A percentile compares a stretch with the other conserved stretches of the same genome.
Conservation (phyloP, 148 eudicot genomes). For the Spergularia bocconei region DNA sequence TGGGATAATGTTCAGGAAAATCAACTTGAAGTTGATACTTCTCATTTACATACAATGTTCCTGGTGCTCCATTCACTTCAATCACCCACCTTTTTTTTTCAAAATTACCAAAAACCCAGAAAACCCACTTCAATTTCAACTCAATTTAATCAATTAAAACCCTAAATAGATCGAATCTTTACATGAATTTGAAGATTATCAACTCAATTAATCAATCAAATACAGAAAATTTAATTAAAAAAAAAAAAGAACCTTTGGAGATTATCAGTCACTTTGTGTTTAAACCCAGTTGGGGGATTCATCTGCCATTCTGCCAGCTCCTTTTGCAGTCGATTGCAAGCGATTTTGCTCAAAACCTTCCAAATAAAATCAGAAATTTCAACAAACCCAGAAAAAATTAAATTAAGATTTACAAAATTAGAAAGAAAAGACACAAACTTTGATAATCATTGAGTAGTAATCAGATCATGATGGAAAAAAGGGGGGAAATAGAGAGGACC, state of each 20-base stretch:
- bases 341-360: conserved; percentile 56
- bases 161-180: conserved; percentile 13
- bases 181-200: not conserved
- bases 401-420: not conserved
- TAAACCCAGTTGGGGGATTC: conserved; percentile 55
- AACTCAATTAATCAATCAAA: not conserved
- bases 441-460: not conserved
- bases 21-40: conserved; percentile 57
- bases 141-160: conserved; percentile 16
- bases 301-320: conserved; percentile 55
- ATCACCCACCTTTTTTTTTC: conserved; percentile 44
- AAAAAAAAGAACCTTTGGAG: conserved; percentile 44
- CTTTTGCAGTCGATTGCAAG: conserved; percentile 59
- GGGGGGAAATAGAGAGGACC: conserved; percentile 21
- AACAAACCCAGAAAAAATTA: not conserved
- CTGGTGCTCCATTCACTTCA: conserved; percentile 60
- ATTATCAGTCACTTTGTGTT: conserved; percentile 51
- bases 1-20: conserved; percentile 65
- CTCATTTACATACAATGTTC: conserved; percentile 52
- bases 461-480: not conserved
- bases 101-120: not conserved
- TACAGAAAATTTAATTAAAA: not conserved
- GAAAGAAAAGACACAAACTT: conserved; percentile 12
- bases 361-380: not conserved
- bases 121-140: not conserved